phyloP scores from a whole-genome alignment of 768 basidiomycete species.

The Galerina marginata region DNA sequence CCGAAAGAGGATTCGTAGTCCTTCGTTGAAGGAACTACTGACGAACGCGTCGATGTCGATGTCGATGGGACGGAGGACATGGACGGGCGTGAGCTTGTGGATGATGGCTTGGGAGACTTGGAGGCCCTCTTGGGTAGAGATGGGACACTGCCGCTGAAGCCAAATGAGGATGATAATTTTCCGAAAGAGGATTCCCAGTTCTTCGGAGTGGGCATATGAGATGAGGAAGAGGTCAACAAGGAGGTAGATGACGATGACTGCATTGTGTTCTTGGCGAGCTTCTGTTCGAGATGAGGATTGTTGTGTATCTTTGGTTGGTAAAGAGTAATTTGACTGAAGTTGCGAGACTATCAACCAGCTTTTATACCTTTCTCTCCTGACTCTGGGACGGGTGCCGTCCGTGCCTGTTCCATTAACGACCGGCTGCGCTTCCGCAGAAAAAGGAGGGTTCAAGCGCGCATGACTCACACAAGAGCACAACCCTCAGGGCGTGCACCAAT shows the following conservation, averaged over 20 bases:
- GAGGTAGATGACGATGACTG: conserved; percentile 10
- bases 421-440: no score
- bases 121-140: conserved; percentile 16
- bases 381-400: no score
- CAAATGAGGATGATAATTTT: conserved; percentile 22
- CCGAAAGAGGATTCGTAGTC: conserved; percentile 32
- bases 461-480: no score
- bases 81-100: background rate
- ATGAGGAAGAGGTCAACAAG: conserved; percentile 8
- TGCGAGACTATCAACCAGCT: no score
- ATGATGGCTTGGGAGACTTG: background rate
- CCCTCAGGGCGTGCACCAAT: no score
- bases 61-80: background rate
- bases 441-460: no score
- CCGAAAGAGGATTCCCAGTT: conserved; percentile 32
- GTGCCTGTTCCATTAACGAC: no score
- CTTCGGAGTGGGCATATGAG: conserved; percentile 16
- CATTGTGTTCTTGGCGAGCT: conserved; percentile 1
- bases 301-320: background rate
- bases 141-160: conserved; percentile 13
- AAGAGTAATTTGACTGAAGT: no score
- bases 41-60: background rate
- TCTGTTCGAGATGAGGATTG: background rate
- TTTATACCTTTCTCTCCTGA: no score
- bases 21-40: conserved; percentile 15